phyloP scores from a whole-genome alignment of 177 flowering plant genomes.

The Telopea speciosissima region DNA sequence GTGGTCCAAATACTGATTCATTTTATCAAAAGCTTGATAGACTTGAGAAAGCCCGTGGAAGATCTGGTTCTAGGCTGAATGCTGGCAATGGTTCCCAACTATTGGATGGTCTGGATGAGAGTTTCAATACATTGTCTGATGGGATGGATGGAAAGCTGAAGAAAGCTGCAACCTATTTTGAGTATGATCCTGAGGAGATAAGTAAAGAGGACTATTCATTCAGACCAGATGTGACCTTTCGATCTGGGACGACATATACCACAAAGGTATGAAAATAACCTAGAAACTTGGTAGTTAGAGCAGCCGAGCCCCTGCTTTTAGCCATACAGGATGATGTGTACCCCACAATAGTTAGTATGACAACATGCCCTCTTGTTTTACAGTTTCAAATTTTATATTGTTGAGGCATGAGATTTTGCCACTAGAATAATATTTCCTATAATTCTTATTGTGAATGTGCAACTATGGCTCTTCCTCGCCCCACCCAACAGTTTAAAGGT shows the following conservation, averaged over 20 bases:
- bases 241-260: conserved; percentile 32
- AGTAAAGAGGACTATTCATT: conserved; percentile 40
- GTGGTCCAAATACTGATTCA: conserved; percentile 24
- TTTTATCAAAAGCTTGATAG: conserved; percentile 50
- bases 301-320: no score
- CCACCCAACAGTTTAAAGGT: no score
- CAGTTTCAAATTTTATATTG: not conserved
- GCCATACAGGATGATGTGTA: not conserved
- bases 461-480: not conserved
- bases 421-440: no score
- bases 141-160: conserved; percentile 69
- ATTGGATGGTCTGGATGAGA: conserved; percentile 43
- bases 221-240: conserved; percentile 52
- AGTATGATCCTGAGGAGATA: conserved; percentile 45
- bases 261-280: conserved; percentile 38
- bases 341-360: not conserved
- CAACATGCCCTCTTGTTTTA: no score
- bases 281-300: not conserved
- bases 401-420: not conserved
- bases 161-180: conserved; percentile 61
- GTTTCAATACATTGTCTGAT: conserved; percentile 46
- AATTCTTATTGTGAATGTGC: no score
- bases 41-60: conserved; percentile 31
- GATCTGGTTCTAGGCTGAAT: conserved; percentile 18
- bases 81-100: conserved; percentile 17